These are phyloP conservation scores for Penicillium taxi DNA, from an alignment of 495 filamentous ascomycete species.

Conservation along the genomic window DNA sequence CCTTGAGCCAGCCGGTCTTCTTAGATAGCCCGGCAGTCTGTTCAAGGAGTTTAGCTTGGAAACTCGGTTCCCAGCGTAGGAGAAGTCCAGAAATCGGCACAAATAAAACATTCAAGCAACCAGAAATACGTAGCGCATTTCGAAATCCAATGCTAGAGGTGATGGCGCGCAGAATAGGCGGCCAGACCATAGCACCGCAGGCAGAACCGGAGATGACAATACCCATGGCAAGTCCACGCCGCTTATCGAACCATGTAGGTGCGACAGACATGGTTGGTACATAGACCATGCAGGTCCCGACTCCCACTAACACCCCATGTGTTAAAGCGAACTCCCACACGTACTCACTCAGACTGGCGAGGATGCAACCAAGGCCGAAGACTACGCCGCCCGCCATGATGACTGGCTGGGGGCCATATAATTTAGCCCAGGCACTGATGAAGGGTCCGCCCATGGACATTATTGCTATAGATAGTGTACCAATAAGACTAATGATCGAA, in stretches of 20 bases:
- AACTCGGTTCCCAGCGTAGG: conserved; percentile 36
- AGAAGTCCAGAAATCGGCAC: conserved; percentile 40
- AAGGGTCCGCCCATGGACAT: conserved; percentile 42
- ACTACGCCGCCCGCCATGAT: conserved; percentile 29
- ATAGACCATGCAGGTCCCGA: conserved; percentile 40
- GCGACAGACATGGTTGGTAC: conserved; percentile 47
- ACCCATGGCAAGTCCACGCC: conserved; percentile 47
- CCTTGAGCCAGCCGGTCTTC: conserved; percentile 14
- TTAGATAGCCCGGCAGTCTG: conserved; percentile 20
- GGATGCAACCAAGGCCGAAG: conserved; percentile 39
- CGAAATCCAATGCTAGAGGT: conserved; percentile 43
- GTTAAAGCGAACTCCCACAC: conserved; percentile 56
- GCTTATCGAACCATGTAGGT: conserved; percentile 49
- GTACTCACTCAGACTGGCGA: conserved; percentile 45
- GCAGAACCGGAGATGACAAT: conserved; percentile 47
- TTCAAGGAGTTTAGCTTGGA: conserved; percentile 23
- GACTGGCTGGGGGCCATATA: conserved; percentile 29
- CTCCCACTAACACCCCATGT: conserved; percentile 49
- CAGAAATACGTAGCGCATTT: conserved; percentile 45
- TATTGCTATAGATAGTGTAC: conserved; percentile 34
- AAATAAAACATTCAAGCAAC: conserved; percentile 35
- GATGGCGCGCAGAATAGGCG: conserved; percentile 40
- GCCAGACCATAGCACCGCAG: conserved; percentile 46
- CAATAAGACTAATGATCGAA: conserved; percentile 36
- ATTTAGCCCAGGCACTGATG: conserved; percentile 31